Base-by-base conservation (phyloP, 176 grass and related monocot genomes). In the Lolium perenne region DNA sequence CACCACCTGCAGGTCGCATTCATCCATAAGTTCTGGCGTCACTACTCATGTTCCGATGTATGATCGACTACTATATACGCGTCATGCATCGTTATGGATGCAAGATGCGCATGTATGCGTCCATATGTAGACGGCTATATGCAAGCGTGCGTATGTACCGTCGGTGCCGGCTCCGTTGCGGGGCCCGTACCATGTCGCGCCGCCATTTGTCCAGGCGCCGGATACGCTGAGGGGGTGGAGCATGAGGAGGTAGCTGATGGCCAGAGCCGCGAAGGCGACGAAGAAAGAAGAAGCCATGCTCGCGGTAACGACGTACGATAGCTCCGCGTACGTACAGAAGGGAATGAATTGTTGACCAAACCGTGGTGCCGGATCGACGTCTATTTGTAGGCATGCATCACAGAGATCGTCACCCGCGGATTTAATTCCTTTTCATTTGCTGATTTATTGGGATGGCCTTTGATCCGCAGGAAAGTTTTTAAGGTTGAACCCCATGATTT, bases 101-200 rank as follows among this genome's bases (percentile, higher is more conserved):
- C 40, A 41, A 6, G 40, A 41, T 41, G 40, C 40, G 18, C 35
- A 64, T 49, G 40, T 9, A 18, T 1, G 4, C 8, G 35, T 89
- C 29, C 29, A 15, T 1, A 50, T 50, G 48, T 50, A 11, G 14
- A 56, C 54, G 54, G 7, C 54, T 56, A 50, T 10, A 65, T 12
- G 29, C 29, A 1, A 59, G 10, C 10, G 7, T 43, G 8, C 25
- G 2, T 3, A 67, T 35, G 18, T 78, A 96, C 94, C 92, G 49
- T 97, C 92, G 55, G 59, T 92, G 35, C 94, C 94, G 1, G 89
- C 90, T 7, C 94, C 90, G n/a, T 71, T 48, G 32, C 82, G 54
- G 0, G 75, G 10, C 14, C 90, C 94, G 41, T 97, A 97, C 94
- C 94, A 97, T 47, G 94, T 97, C 35, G 90, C 92, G 76, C 85